Percentiles rank a stretch among this genome's conserved stretches.
These are phyloP conservation scores for Leishmania martiniquensis DNA, from an alignment of 208 protist species.

Conservation along the genomic window DNA sequence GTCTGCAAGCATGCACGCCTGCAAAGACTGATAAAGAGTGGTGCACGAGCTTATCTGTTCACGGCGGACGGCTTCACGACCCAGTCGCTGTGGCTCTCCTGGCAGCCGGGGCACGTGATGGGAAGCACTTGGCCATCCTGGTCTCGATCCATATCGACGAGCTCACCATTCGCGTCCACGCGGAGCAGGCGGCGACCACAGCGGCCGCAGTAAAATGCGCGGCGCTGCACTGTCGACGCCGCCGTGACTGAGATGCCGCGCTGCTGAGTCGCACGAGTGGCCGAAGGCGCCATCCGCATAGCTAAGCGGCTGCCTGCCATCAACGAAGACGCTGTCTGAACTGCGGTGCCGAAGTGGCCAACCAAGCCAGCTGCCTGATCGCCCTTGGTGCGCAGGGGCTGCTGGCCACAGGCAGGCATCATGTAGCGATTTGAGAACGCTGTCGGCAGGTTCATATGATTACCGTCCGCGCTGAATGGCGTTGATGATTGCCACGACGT, in stretches of 20 bases:
- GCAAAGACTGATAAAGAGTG: not conserved
- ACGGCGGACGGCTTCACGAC: conserved; percentile 53
- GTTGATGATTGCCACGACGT: conserved; percentile 64
- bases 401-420: not conserved
- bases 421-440: conserved; percentile 77
- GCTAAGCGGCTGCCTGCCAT: not conserved
- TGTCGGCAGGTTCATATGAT: conserved; percentile 79
- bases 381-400: not conserved
- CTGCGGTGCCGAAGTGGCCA: not conserved
- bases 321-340: not conserved
- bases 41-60: not conserved
- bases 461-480: conserved; percentile 74
- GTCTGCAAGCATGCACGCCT: not conserved
- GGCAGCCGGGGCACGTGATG: conserved; percentile 82
- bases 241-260: not conserved
- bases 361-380: not conserved
- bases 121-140: conserved; percentile 62
- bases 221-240: conserved; percentile 16
- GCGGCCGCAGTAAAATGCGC: conserved; percentile 74
- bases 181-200: conserved; percentile 76
- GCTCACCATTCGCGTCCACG: conserved; percentile 74
- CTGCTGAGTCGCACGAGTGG: not conserved
- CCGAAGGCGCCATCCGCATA: not conserved
- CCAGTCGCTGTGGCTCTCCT: conserved; percentile 74
- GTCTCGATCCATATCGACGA: conserved; percentile 79